Evolutionary conservation across 805 yeast genomes (phyloP).

Genomic region (Danielia oregonensis): DNA sequence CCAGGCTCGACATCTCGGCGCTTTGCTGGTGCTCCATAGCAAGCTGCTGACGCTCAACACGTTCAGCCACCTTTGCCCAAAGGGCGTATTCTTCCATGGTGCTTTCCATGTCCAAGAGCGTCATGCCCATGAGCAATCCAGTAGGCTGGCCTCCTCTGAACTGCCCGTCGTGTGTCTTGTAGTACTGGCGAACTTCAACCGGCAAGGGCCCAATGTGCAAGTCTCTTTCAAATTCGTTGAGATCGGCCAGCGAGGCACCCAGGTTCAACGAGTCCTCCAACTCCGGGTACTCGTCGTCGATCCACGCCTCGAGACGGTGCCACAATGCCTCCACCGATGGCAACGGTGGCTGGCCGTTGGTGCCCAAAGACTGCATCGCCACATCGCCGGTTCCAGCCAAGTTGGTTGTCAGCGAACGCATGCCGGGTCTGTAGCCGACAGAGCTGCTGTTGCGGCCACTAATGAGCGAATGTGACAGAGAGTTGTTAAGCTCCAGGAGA

Average conservation of each 20-base stretch:
- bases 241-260: constrained; percentile 43
- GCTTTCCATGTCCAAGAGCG: constrained; percentile 39
- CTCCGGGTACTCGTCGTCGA: constrained; percentile 45
- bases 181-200: constrained; percentile 41
- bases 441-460: constrained; percentile 16
- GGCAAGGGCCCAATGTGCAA: constrained; percentile 42
- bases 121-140: constrained; percentile 42
- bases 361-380: constrained; percentile 13
- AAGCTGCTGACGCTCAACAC: constrained; percentile 36
- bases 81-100: constrained; percentile 39
- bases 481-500: constrained; percentile 33
- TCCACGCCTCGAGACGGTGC: constrained; percentile 40
- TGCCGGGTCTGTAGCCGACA: constrained; percentile 40
- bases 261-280: constrained; percentile 40
- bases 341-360: constrained; percentile 18
- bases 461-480: constrained; percentile 28
- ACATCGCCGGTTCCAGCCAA: constrained; percentile 18
- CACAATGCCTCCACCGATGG: constrained; percentile 38
- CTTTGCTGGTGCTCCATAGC: constrained; percentile 24
- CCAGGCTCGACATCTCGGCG: constrained; percentile 9
- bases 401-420: constrained; percentile 40
- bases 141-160: constrained; percentile 44
- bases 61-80: constrained; percentile 40
- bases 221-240: constrained; percentile 44
- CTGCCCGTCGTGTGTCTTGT: constrained; percentile 45